phyloP scores from a whole-genome alignment of 2,329 filamentous ascomycete species.

The Coniella lustricola region DNA sequence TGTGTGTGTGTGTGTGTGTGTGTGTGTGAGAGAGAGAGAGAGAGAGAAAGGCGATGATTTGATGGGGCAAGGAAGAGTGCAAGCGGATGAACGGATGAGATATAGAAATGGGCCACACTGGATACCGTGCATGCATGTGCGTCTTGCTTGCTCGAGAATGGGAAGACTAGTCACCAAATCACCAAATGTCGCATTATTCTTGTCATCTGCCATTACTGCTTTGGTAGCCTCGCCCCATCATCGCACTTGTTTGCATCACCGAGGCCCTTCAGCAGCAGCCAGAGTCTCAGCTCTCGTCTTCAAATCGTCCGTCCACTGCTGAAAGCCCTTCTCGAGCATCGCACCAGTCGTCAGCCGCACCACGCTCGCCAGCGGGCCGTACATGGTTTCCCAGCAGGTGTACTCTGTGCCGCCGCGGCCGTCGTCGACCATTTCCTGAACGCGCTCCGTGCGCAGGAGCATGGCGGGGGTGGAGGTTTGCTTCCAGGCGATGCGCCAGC shows the following conservation, averaged over 20 bases:
- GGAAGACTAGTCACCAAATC: too few species aligned
- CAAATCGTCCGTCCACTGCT: slow-evolving; percentile 32
- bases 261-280: background rate
- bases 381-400: slow-evolving; percentile 39
- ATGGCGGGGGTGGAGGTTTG: slow-evolving; percentile 24
- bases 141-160: too few species aligned
- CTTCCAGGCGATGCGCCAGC: slow-evolving; percentile 35
- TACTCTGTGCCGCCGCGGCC: slow-evolving; percentile 30
- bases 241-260: too few species aligned
- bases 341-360: slow-evolving; percentile 27
- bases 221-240: too few species aligned
- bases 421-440: slow-evolving; percentile 35
- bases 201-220: too few species aligned
- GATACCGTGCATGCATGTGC: too few species aligned
- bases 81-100: too few species aligned
- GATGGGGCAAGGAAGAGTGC: too few species aligned
- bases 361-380: slow-evolving; percentile 29
- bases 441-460: slow-evolving; percentile 31
- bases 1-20: background rate
- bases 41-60: too few species aligned
- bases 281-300: slow-evolving; percentile 26
- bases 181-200: too few species aligned
- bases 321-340: slow-evolving; percentile 28
- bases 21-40: too few species aligned
- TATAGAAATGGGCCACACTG: too few species aligned